Base-by-base conservation (phyloP, 2,329 filamentous ascomycete species). In the Fusarium siculi region DNA sequence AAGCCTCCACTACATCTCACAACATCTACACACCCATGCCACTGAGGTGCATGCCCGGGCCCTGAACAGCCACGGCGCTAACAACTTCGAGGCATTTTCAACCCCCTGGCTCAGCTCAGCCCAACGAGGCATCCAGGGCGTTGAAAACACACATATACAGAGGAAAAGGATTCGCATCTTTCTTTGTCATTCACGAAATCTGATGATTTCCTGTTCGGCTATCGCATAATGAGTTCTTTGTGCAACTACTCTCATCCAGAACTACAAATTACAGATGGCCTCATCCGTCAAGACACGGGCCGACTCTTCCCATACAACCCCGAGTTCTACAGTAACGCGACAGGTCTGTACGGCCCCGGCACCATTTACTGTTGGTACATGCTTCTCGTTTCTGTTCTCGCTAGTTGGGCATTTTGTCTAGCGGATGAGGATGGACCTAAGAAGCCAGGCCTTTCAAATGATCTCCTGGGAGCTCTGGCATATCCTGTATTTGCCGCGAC, bases 171-270 rank as follows among this genome's bases (percentile, higher is more conserved):
- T n/a, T n/a, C 23, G 9, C 2, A 39, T 28, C 10, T 21, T 28
- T 28, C 10, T 21, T 28, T 39, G 9, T 12, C 5, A n/a, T 28
- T 18, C 14, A 37, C 19, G 19, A 7, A 28, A n/a, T 28, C n/a
- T 7, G 7, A 15, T 7, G 9, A 9, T 4, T 12, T 21, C 14
- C 1, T 4, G 12, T 18, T 15, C 25, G 9, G 5, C 7, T 1
- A 14, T 4, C 18, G n/a, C n/a, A n/a, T 21, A 7, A 70, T 70
- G 66, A 40, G 42, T 42, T 55, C 47, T n/a, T 43, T 70, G 16
- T 70, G 66, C 28, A 70, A 70, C 28, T 70, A 70, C 9, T 65
- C 53, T 8, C 66, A 70, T 1, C 67, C 59, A 6, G 66, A 70
- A 5, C 47, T 54, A 6, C 58, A 65, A 50, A 42, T 65, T 6